Evolutionary conservation across 176 grass and related monocot species (phyloP), one percentile per base, ranked within the genome.

Genomic region (Aegilops bicornis): DNA sequence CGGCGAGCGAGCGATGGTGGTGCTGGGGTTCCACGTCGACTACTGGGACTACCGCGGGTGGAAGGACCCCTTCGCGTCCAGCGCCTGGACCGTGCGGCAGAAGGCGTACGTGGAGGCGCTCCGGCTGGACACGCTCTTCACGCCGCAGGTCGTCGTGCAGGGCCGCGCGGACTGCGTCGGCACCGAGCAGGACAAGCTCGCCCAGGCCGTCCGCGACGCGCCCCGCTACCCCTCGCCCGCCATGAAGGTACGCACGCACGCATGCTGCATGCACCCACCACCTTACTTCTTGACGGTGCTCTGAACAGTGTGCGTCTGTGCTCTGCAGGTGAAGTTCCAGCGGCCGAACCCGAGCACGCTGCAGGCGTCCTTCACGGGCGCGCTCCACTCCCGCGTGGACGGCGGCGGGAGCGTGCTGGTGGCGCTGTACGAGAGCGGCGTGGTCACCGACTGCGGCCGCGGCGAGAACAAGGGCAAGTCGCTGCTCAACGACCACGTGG

Each of bases 11-110:
- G 65, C 56, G 12, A 88, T 96, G 63, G 90, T 93, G 56, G 92
- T 92, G 79, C 86, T 98, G 60, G 91, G 79, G 11, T 96, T 98
- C 91, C 96, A 98, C 88, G 93, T 98, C n/a, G 96, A 98, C 72
- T 96, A 96, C 78, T 96, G 93, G 93, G 93, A 98, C 83, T 91
- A 98, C 84, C 65, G 87, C 39, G 93, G 93, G 20, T 98, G 96
- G 96, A 91, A 94, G 88, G 96, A 98, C 81, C 93, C 90, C 2
- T 96, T 98, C 86, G 96, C 87, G 20, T 86, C 88, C 64, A 96
- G 93, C 93, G 83, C 82, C 4, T 98, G 96, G 96, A 91, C 96
- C 8, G 93, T 96, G 70, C 90, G 96, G 52, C 96, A 98, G 86
- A 98, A 98, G 90, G 82, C 93, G 5, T 98, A 94, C 82, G 96